Conservation (phyloP, 768 basidiomycete species). For the Leccinum fibrillosum region DNA sequence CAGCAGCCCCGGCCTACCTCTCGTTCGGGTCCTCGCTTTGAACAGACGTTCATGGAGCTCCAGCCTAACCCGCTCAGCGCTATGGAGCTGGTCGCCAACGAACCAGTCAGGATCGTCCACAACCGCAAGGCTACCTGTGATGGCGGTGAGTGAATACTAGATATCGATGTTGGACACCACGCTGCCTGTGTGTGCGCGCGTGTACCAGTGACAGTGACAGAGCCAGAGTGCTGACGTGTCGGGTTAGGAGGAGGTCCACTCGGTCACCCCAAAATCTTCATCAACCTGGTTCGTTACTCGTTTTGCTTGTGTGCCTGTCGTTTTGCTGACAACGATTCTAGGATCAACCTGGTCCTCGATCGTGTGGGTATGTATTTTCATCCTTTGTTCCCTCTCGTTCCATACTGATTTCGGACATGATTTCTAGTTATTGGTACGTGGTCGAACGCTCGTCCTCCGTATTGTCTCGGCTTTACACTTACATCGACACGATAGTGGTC, state of each 20-base stretch:
- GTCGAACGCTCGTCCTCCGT: background rate
- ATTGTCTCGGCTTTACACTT: background rate
- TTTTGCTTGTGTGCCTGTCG: background rate
- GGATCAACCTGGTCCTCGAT: constrained; percentile 85
- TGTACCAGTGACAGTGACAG: background rate
- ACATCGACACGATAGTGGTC: constrained; percentile 52
- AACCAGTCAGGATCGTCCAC: constrained; percentile 79
- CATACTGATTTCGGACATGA: constrained; percentile 10
- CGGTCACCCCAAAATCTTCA: constrained; percentile 95
- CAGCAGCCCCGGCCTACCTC: constrained; percentile 68
- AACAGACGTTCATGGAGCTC: constrained; percentile 83
- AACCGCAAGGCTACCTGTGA: constrained; percentile 90
- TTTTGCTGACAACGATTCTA: constrained; percentile 27
- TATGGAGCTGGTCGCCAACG: constrained; percentile 83
- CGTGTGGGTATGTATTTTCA: constrained; percentile 76
- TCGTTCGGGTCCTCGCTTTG: constrained; percentile 75
- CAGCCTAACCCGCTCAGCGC: constrained; percentile 91
- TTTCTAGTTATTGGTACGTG: constrained; percentile 47
- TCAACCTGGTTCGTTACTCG: constrained; percentile 74
- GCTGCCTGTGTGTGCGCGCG: background rate
- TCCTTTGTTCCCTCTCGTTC: background rate
- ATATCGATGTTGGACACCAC: background rate
- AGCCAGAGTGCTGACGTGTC: constrained; percentile 12
- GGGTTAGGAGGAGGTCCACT: constrained; percentile 83
- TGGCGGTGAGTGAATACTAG: constrained; percentile 69